Evolutionary conservation across 768 basidiomycete genomes (phyloP), one percentile per base, ranked within the genome.

Genomic region (Candolleomyces eurysporus): DNA sequence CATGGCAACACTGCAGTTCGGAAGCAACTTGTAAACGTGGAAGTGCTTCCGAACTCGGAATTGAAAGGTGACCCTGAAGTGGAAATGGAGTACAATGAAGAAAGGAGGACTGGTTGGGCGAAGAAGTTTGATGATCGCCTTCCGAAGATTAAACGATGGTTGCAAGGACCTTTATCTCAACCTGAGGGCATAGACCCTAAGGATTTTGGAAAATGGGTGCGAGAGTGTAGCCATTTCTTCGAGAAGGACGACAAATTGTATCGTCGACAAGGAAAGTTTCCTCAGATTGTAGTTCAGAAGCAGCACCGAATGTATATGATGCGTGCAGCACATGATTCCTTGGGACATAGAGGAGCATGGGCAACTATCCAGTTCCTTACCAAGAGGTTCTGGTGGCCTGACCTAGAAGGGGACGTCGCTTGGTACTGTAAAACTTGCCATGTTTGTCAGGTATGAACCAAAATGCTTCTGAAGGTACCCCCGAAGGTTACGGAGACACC

Each of bases 361-460:
- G 63, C 70, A 0, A 73, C 69, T 0, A 56, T 43, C 3, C 4
- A 53, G 0, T 19, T 70, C 2, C 48, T 75, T 0, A 26, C 58
- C 4, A 52, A 67, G 46, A 16, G 67, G 0, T 73, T 75, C 54
- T 75, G 70, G 71, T 75, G 72, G 71, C 72, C 69, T 0, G 66
- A 71, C 5, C 51, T 72, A 39, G 65, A 67, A 11, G 30, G 39
- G 0, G 71, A 75, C 56, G 59, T 72, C 0, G 26, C 53, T 0
- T 72, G 71, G 71, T 72, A 64, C 57, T 52, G 72, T 0, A 63
- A 64, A 30, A 65, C 66, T 2, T 75, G 72, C 49, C 63, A 64
- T 8, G 16, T 63, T 0, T 73, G 73, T 60, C 72, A 73, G 58
- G 32, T 59, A 42, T 21, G 68, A 2, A 65, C 69, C 42, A 67